phyloP scores from a whole-genome alignment of 257 asterid species.

The Nicotiana knightiana region DNA sequence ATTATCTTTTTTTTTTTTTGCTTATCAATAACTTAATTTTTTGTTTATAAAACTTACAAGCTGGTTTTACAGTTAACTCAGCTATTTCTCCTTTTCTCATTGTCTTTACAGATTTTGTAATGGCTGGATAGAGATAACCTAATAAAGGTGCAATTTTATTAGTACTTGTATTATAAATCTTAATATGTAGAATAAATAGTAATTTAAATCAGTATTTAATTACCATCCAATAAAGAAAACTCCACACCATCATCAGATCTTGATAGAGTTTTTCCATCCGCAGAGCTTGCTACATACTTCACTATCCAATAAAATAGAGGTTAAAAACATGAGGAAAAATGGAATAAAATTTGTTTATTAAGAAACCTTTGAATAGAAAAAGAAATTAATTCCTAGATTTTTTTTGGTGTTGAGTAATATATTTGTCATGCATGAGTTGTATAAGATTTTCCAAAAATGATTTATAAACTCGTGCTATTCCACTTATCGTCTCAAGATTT shows the following conservation, averaged over 20 bases:
- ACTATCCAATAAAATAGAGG: constrained; percentile 22
- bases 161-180: background rate
- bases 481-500: background rate
- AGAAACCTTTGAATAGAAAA: too few relatives aligned
- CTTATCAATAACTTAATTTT: background rate
- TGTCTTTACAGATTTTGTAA: constrained; percentile 47
- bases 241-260: constrained; percentile 34
- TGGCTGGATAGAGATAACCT: constrained; percentile 54
- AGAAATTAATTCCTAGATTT: too few relatives aligned
- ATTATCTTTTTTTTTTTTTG: background rate
- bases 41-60: constrained; percentile 37
- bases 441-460: background rate
- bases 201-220: background rate
- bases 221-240: constrained; percentile 41
- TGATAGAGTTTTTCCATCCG: constrained; percentile 31
- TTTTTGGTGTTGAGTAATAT: background rate
- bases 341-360: background rate
- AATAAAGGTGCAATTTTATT: background rate
- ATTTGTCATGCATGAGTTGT: background rate
- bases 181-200: background rate
- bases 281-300: constrained; percentile 40
- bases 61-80: constrained; percentile 47
- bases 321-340: background rate
- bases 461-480: background rate
- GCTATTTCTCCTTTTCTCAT: constrained; percentile 67